These are phyloP conservation scores for Lantana camara DNA, from an alignment of 257 asterid species.

Conservation along the genomic window DNA sequence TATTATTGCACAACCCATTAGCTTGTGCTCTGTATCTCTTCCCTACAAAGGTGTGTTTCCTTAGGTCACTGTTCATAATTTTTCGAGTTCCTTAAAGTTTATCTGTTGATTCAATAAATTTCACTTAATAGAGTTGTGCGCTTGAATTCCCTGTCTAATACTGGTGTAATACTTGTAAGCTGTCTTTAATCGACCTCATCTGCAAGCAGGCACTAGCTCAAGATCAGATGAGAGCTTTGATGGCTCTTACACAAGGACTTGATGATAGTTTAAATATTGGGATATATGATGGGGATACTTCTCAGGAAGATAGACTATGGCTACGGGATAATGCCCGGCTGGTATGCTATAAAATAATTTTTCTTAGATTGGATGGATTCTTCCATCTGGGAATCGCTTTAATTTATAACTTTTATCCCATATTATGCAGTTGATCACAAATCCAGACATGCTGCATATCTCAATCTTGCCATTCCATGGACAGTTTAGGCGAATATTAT, in stretches of 20 bases:
- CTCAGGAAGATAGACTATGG: conserved; percentile 79
- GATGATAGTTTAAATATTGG: conserved; percentile 73
- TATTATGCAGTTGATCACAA: conserved; percentile 81
- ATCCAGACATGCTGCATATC: conserved; percentile 96
- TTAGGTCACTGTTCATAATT: conserved; percentile 14
- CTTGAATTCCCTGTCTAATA: conserved; percentile 5
- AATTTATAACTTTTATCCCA: conserved; percentile 25
- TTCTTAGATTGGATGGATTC: conserved; percentile 25
- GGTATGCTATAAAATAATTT: conserved; percentile 51
- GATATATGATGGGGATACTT: conserved; percentile 94
- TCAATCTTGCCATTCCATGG: conserved; percentile 87
- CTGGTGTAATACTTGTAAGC: conserved; percentile 16
- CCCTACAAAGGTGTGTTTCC: conserved; percentile 79
- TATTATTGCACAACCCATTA: conserved; percentile 52
- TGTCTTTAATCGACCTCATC: conserved; percentile 31
- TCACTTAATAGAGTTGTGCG: conserved; percentile 17
- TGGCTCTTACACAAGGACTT: conserved; percentile 57
- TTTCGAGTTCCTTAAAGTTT: conserved; percentile 8
- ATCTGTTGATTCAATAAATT: conserved; percentile 25
- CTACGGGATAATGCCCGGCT: conserved; percentile 85
- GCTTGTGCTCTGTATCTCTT: conserved; percentile 92
- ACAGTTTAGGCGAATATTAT: conserved; percentile 74
- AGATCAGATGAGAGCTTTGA: conserved; percentile 86
- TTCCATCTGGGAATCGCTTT: conserved; percentile 23
- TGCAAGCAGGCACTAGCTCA: conserved; percentile 90